A percentile compares a stretch with the other conserved stretches of the same genome.
These are phyloP conservation scores for Brassica carinata DNA, from an alignment of 345 rosid genomes.

Conservation along the genomic window DNA sequence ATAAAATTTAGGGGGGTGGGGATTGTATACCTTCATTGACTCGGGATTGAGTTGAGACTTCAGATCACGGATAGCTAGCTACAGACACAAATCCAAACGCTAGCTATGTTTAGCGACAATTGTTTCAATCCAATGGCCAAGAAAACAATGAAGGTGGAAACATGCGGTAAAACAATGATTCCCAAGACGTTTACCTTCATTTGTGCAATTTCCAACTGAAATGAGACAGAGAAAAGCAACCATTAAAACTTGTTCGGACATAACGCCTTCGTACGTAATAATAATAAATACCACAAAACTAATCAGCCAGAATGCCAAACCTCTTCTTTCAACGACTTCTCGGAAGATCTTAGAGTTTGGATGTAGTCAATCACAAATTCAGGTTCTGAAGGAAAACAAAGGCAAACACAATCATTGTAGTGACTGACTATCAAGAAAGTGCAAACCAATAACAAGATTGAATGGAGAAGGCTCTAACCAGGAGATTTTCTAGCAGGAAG, in stretches of 20 bases:
- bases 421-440: slow-evolving; percentile 1
- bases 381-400: slow-evolving; percentile 64
- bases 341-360: slow-evolving; percentile 75
- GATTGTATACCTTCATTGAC: slow-evolving; percentile 74
- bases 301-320: slow-evolving; percentile 41
- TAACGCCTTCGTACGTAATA: neutral
- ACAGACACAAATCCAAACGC: slow-evolving; percentile 24
- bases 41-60: slow-evolving; percentile 93
- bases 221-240: slow-evolving; percentile 30
- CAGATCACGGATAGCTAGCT: slow-evolving; percentile 91
- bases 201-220: slow-evolving; percentile 91
- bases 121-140: neutral
- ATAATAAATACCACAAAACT: neutral
- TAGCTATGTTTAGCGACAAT: neutral
- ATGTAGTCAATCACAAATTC: slow-evolving; percentile 65
- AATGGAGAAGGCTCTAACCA: slow-evolving; percentile 61
- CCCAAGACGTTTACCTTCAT: slow-evolving; percentile 54
- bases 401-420: slow-evolving; percentile 17
- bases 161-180: neutral
- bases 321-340: slow-evolving; percentile 81
- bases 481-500: slow-evolving; percentile 64
- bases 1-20: neutral
- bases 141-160: slow-evolving; percentile 7
- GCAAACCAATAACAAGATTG: neutral
- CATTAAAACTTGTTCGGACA: slow-evolving; percentile 7